Evolutionary conservation across 1,284 basidiomycete species (phyloP).

Genomic region (Papiliotrema laurentii): DNA sequence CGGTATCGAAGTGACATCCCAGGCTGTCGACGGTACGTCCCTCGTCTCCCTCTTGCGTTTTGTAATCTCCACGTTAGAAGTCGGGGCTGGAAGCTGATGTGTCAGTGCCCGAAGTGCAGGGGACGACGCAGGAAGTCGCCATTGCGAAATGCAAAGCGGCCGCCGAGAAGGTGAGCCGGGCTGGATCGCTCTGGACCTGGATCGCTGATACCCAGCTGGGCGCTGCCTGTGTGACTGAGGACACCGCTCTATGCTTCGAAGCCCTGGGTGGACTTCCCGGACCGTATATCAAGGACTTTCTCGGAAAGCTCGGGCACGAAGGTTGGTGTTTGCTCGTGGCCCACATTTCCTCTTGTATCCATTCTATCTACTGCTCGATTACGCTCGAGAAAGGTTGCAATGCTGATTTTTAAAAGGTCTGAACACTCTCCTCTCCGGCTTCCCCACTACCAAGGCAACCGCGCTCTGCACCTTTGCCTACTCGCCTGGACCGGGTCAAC

Average conservation of each 20-base stretch:
- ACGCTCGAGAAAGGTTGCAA: neutral
- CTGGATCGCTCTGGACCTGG: neutral
- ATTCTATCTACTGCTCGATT: neutral
- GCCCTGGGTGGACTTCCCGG: slow-evolving; percentile 88
- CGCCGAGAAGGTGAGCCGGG: slow-evolving; percentile 62
- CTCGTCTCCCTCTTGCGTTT: neutral
- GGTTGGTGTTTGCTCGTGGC: slow-evolving; percentile 46
- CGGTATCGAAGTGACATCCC: slow-evolving; percentile 37
- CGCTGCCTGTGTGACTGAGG: slow-evolving; percentile 90
- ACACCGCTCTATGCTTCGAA: slow-evolving; percentile 88
- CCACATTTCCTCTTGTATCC: neutral
- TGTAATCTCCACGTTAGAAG: neutral
- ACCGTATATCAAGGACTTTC: slow-evolving; percentile 94
- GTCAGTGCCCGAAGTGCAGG: slow-evolving; percentile 90
- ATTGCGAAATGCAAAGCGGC: slow-evolving; percentile 80
- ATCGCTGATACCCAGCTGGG: slow-evolving; percentile 54
- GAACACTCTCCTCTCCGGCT: slow-evolving; percentile 80
- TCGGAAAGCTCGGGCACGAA: slow-evolving; percentile 72
- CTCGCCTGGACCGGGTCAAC: slow-evolving; percentile 74
- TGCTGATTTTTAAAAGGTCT: slow-evolving; percentile 56
- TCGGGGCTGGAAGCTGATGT: slow-evolving; percentile 3
- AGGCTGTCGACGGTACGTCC: slow-evolving; percentile 41
- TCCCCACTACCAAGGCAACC: slow-evolving; percentile 72
- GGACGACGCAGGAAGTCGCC: slow-evolving; percentile 86
- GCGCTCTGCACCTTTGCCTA: slow-evolving; percentile 97